These are phyloP conservation scores for Stylosanthes scabra DNA, from an alignment of 331 rosid species.

Conservation along the genomic window DNA sequence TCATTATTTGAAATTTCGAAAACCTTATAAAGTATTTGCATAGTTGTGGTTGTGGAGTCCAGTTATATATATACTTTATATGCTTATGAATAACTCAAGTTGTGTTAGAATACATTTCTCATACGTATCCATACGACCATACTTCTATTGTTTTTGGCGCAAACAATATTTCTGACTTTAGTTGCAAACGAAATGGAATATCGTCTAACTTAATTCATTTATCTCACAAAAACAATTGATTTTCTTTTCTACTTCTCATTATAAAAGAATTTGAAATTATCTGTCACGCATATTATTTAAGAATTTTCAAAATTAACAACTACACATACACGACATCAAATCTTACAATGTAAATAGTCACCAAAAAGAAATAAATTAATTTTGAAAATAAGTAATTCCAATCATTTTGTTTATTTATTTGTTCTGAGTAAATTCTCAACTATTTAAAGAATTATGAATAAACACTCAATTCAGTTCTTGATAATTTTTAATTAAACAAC, in stretches of 20 bases:
- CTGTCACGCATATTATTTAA: neutral
- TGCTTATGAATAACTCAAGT: neutral
- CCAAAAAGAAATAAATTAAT: no score
- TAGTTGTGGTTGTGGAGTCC: conserved; percentile 50
- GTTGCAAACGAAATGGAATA: neutral
- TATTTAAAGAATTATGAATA: no score
- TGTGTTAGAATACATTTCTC: conserved; percentile 21
- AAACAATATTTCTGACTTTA: neutral
- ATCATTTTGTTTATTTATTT: no score
- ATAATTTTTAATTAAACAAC: no score
- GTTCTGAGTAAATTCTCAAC: no score
- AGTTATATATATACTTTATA: conserved; percentile 47
- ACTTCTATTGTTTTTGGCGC: no score
- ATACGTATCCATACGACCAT: conserved; percentile 11
- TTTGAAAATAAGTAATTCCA: no score
- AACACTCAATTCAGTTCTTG: no score
- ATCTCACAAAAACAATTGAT: neutral
- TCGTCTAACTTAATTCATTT: neutral
- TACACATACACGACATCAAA: neutral
- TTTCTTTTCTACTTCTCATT: neutral
- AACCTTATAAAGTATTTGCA: neutral
- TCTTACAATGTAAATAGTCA: neutral
- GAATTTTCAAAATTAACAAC: neutral
- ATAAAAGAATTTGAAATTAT: neutral
- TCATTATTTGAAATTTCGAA: no score